phyloP scores from a whole-genome alignment of 2,329 filamentous ascomycete genomes.

The Exophiala xenobiotica region DNA sequence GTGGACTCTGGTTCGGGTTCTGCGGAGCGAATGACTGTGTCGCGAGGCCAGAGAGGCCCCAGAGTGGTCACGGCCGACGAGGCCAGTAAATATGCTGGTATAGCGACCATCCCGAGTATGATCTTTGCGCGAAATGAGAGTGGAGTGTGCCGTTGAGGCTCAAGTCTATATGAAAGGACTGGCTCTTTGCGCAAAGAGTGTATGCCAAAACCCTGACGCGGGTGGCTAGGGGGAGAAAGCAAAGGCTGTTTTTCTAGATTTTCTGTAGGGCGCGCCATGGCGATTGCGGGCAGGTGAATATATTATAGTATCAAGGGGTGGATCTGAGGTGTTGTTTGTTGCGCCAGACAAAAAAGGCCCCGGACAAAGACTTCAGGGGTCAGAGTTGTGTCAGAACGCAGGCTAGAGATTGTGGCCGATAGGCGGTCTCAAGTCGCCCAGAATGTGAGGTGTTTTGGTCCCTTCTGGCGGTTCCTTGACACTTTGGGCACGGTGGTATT shows the following conservation, averaged over 20 bases:
- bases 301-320: conserved; percentile 14
- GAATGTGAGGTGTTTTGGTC: too few species aligned
- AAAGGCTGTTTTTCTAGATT: conserved; percentile 19
- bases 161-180: neutral
- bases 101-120: conserved; percentile 26
- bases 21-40: too few species aligned
- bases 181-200: conserved; percentile 11
- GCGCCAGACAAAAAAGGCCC: conserved; percentile 12
- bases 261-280: conserved; percentile 9
- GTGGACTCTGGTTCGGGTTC: conserved; percentile 4
- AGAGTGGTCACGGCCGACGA: conserved; percentile 17
- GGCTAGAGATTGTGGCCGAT: neutral
- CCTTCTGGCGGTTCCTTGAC: too few species aligned
- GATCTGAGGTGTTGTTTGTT: conserved; percentile 15
- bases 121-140: conserved; percentile 18
- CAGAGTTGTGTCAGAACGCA: neutral
- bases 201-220: conserved; percentile 8
- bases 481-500: neutral
- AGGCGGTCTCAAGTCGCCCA: neutral
- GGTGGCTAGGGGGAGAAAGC: conserved; percentile 17
- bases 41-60: conserved; percentile 15
- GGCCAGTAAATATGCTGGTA: conserved; percentile 25
- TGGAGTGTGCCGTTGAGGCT: neutral
- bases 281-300: conserved; percentile 5
- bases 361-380: conserved; percentile 5